These are phyloP conservation scores for Xanthoconium stramineum DNA, from an alignment of 768 basidiomycete genomes.

Conservation along the genomic window DNA sequence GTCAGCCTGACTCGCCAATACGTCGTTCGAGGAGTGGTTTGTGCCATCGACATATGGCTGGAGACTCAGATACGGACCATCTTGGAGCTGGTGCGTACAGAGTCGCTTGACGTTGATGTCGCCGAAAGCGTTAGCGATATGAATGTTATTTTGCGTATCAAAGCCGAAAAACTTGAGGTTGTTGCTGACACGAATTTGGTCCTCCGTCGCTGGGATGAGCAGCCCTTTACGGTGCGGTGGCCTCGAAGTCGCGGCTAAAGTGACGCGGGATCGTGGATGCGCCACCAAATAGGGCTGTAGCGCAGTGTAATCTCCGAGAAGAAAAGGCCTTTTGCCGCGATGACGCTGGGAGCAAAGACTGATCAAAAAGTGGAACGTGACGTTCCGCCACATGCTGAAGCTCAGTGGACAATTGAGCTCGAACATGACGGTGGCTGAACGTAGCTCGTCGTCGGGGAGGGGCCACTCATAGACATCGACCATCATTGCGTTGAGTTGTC, in stretches of 20 bases:
- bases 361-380: constrained; percentile 37
- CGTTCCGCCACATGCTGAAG: constrained; percentile 43
- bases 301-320: too few species aligned
- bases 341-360: constrained; percentile 31
- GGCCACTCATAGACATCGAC: constrained; percentile 46
- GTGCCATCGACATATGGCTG: constrained; percentile 27
- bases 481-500: constrained; percentile 10
- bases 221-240: too few species aligned
- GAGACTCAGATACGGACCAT: constrained; percentile 33
- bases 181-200: constrained; percentile 24
- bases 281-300: too few species aligned
- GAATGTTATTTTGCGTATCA: constrained; percentile 16
- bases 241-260: too few species aligned
- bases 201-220: constrained; percentile 14
- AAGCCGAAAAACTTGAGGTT: constrained; percentile 32
- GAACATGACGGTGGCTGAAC: constrained; percentile 35
- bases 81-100: constrained; percentile 31
- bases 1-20: constrained; percentile 38
- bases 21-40: not conserved
- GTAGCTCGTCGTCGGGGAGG: constrained; percentile 29
- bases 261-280: too few species aligned
- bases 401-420: constrained; percentile 38
- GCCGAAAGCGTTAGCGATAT: not conserved
- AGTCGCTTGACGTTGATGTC: not conserved
- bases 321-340: not conserved